These are phyloP conservation scores for Takakia lepidozioides DNA, from an alignment of 225 moss, liverwort and hornwort species.

Conservation along the genomic window DNA sequence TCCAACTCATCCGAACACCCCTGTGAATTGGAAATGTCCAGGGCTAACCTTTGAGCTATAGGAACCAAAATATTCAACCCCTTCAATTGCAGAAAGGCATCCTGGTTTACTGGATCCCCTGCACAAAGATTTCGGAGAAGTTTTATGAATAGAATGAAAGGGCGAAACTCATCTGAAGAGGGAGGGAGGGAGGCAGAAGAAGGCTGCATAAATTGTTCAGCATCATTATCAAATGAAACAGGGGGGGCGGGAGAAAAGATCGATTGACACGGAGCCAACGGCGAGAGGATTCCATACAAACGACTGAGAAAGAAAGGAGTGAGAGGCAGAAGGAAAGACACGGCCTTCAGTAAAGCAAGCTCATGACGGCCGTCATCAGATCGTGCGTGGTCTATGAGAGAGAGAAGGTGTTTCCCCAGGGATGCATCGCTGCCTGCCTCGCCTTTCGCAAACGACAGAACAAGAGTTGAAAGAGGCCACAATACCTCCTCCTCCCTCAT, in stretches of 20 bases:
- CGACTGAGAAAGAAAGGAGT: slow-evolving; percentile 11
- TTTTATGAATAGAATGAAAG: slow-evolving; percentile 38
- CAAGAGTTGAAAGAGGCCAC: too few relatives aligned
- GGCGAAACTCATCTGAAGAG: not conserved
- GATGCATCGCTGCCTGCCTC: too few relatives aligned
- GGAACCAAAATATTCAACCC: slow-evolving; percentile 31
- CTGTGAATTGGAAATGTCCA: not conserved
- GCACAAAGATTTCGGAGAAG: slow-evolving; percentile 81
- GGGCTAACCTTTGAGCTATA: slow-evolving; percentile 18
- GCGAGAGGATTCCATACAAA: too few relatives aligned
- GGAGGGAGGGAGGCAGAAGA: not conserved
- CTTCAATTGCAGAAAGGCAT: slow-evolving; percentile 28
- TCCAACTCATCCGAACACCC: too few relatives aligned
- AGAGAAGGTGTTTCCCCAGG: slow-evolving; percentile 28
- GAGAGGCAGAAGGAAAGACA: slow-evolving; percentile 33
- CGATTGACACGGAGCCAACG: too few relatives aligned
- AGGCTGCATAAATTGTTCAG: too few relatives aligned
- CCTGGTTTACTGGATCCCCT: slow-evolving; percentile 55
- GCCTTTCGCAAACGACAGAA: too few relatives aligned
- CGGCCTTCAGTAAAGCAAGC: slow-evolving; percentile 34
- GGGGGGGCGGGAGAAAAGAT: too few relatives aligned
- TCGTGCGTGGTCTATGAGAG: slow-evolving; percentile 40
- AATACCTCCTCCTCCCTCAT: too few relatives aligned
- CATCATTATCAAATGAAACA: too few relatives aligned
- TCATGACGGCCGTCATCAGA: slow-evolving; percentile 47